A percentile compares a stretch with the other conserved stretches of the same genome.
These are phyloP conservation scores for Helenozyma rhizophorensis DNA, from an alignment of 805 yeast genomes.

Conservation along the genomic window DNA sequence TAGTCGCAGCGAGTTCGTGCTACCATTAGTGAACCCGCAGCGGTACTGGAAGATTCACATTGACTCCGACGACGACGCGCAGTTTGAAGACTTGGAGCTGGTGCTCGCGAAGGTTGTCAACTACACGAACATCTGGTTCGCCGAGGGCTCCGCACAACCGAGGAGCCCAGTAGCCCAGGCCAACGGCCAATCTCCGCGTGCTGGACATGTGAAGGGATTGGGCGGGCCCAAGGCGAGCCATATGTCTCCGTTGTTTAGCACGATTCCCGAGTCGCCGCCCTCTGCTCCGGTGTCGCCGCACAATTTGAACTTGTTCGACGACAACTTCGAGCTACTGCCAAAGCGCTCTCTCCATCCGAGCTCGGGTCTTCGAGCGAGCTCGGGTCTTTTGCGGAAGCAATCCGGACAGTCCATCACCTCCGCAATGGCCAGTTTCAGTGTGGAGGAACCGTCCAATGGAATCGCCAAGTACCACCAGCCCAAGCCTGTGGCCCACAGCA, in stretches of 20 bases:
- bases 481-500: slow-evolving; percentile 7
- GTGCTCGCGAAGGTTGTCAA: slow-evolving; percentile 39
- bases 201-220: slow-evolving; percentile 6
- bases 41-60: slow-evolving; percentile 63
- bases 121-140: slow-evolving; percentile 36
- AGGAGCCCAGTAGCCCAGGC: background rate
- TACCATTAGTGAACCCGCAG: slow-evolving; percentile 70
- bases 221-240: slow-evolving; percentile 1
- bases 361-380: no score
- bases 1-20: slow-evolving; percentile 44
- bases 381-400: slow-evolving; percentile 11
- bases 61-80: slow-evolving; percentile 24
- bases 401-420: slow-evolving; percentile 23
- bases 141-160: background rate
- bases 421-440: slow-evolving; percentile 28
- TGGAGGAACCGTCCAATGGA: slow-evolving; percentile 5
- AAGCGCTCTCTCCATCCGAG: no score
- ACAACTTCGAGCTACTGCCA: slow-evolving; percentile 1
- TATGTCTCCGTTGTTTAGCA: slow-evolving; percentile 17
- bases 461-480: slow-evolving; percentile 11
- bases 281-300: slow-evolving; percentile 40
- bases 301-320: slow-evolving; percentile 5
- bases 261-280: slow-evolving; percentile 42
- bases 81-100: slow-evolving; percentile 24
- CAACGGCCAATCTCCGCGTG: slow-evolving; percentile 1